A percentile compares a stretch with the other conserved stretches of the same genome.
Conservation (phyloP, 2,329 filamentous ascomycete genomes). For the Diplodia corticola region DNA sequence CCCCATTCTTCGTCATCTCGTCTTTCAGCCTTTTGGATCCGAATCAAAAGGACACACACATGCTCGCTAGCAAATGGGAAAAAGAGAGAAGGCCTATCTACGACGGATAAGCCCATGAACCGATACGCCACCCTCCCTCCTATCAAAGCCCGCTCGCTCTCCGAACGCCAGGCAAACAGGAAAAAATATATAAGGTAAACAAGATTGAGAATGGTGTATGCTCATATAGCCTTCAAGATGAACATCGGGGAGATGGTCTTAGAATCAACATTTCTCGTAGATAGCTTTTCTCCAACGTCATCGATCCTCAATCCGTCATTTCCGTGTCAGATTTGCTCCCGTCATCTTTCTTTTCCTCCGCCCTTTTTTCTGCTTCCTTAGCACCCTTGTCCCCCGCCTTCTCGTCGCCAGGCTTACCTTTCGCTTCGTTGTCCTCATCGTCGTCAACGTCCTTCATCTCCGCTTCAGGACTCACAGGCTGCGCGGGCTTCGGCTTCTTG, state of each 20-base stretch:
- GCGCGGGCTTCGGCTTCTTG: conserved; percentile 20
- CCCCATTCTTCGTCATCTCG: not conserved
- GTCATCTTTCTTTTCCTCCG: not conserved
- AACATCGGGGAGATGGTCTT: not conserved
- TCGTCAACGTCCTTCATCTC: conserved; percentile 25
- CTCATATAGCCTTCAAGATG: not conserved
- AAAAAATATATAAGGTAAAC: not conserved
- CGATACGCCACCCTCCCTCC: not conserved
- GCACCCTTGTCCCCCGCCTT: not conserved
- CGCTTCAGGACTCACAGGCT: conserved; percentile 13
- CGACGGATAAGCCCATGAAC: no score
- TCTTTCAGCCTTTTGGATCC: not conserved
- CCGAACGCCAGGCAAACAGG: not conserved
- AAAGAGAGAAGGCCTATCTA: no score
- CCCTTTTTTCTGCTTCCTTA: not conserved
- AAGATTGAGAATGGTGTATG: not conserved
- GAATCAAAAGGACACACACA: not conserved
- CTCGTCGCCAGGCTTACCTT: not conserved
- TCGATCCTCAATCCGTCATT: conserved; percentile 18
- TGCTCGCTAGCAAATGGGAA: not conserved
- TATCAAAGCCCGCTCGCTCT: not conserved
- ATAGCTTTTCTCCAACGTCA: not conserved
- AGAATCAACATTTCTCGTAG: not conserved
- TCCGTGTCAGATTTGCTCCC: conserved; percentile 2
- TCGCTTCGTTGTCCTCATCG: not conserved